Percentiles rank a stretch among this genome's conserved stretches.
Evolutionary conservation across 768 basidiomycete species (phyloP).

Genomic region (Filobasidium floriforme): DNA sequence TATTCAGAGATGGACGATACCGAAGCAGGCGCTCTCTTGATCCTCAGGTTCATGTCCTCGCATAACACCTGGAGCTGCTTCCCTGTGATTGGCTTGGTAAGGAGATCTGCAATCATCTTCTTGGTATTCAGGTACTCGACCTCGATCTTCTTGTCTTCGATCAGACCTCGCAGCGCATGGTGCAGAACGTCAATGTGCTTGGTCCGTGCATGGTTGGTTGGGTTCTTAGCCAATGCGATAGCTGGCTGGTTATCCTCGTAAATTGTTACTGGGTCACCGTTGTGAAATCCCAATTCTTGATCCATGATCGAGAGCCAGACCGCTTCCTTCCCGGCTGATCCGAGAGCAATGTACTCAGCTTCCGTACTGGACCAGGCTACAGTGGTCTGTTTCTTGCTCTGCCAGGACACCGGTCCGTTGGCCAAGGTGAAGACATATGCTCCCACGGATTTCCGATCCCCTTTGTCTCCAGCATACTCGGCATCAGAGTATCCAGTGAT

Average conservation of each 20-base stretch:
- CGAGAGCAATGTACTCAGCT: too few relatives aligned
- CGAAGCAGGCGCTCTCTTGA: background rate
- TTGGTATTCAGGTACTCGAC: too few relatives aligned
- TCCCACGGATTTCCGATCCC: conserved; percentile 24
- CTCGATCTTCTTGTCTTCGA: too few relatives aligned
- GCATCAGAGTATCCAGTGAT: conserved; percentile 31
- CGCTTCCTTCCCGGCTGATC: background rate
- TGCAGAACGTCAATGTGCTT: conserved; percentile 49
- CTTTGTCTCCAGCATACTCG: too few relatives aligned
- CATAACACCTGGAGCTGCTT: background rate
- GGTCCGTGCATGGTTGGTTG: conserved; percentile 42
- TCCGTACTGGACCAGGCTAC: conserved; percentile 44
- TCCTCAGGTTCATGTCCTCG: background rate
- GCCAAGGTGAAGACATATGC: conserved; percentile 46
- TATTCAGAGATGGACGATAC: too few relatives aligned
- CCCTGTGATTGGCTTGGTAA: conserved; percentile 4
- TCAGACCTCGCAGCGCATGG: conserved; percentile 46
- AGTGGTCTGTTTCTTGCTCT: conserved; percentile 45
- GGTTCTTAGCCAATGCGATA: conserved; percentile 39
- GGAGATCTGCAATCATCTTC: too few relatives aligned
- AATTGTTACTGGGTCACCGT: background rate
- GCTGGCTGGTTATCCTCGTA: background rate
- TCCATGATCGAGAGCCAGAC: conserved; percentile 4
- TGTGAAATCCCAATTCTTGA: background rate
- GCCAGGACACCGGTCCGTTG: conserved; percentile 44